A percentile compares a stretch with the other conserved stretches of the same genome.
These are phyloP conservation scores for Cucumis sativus DNA, from an alignment of 306 rosid genomes.

Conservation along the genomic window Cucumber_9930_V3 NC_026661.2:2667501-2668000, in stretches of 20 bases:
- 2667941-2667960: neutral
- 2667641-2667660: neutral
- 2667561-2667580: neutral
- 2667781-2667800: neutral
- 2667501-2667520: neutral
- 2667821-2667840: neutral
- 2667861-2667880: neutral
- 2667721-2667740: neutral
- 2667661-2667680: neutral
- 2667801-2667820: neutral
- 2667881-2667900: neutral
- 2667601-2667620: neutral
- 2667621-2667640: neutral
- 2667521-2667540: neutral
- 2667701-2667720: neutral
- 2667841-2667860: neutral
- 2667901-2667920: neutral
- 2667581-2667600: neutral
- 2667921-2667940: constrained; percentile 1
- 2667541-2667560: neutral
- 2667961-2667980: neutral
- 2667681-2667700: neutral
- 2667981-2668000: neutral
- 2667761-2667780: neutral
- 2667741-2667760: neutral